Evolutionary conservation across 768 basidiomycete species (phyloP).

Genomic region (Boletus tomentosulus): DNA sequence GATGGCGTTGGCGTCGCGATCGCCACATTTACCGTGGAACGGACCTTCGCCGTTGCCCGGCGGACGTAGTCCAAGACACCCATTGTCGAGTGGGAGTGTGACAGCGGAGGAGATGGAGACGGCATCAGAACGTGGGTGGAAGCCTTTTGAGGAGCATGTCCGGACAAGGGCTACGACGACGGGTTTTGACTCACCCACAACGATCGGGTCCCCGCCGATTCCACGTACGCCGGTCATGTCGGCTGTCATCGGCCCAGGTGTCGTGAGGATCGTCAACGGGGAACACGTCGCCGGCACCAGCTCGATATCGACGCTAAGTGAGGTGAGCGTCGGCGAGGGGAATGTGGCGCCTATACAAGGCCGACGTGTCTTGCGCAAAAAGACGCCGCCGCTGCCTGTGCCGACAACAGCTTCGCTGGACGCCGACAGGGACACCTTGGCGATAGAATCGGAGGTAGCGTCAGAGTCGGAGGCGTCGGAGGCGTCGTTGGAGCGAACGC

Average conservation of each 20-base stretch:
- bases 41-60: slow-evolving; percentile 38
- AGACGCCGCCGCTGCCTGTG: slow-evolving; percentile 29
- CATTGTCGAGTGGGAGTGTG: slow-evolving; percentile 15
- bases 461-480: slow-evolving; percentile 40
- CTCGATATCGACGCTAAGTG: slow-evolving; percentile 30
- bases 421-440: slow-evolving; percentile 32
- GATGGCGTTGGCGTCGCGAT: slow-evolving; percentile 55
- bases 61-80: slow-evolving; percentile 24
- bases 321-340: slow-evolving; percentile 19
- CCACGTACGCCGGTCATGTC: slow-evolving; percentile 37
- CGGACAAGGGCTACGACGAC: slow-evolving; percentile 6
- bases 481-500: slow-evolving; percentile 25
- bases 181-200: slow-evolving; percentile 36
- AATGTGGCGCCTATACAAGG: background rate
- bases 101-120: slow-evolving; percentile 23
- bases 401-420: background rate
- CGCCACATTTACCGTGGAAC: slow-evolving; percentile 32
- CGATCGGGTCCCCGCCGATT: slow-evolving; percentile 36
- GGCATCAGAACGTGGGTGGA: slow-evolving; percentile 29
- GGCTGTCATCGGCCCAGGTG: slow-evolving; percentile 5
- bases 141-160: slow-evolving; percentile 19
- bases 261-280: slow-evolving; percentile 29
- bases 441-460: background rate
- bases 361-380: slow-evolving; percentile 37
- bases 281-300: slow-evolving; percentile 22